Percentiles rank a stretch among this genome's conserved stretches.
phyloP scores from a whole-genome alignment of 805 yeast species.

The Lipomyces starkeyi region DNA sequence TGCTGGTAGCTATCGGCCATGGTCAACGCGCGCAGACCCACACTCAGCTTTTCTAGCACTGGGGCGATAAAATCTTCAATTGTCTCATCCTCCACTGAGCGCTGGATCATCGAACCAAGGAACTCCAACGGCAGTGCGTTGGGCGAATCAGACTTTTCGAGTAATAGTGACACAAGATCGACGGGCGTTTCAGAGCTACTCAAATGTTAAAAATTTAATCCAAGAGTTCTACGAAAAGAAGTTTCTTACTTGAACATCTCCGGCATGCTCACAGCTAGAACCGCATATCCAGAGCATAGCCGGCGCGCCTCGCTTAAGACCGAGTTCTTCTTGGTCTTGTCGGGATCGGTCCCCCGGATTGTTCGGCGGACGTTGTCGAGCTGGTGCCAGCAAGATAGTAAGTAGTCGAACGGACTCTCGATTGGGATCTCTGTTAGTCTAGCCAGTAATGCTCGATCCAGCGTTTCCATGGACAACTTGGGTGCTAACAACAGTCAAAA shows the following conservation, averaged over 20 bases:
- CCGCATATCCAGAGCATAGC: constrained; percentile 56
- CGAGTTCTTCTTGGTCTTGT: constrained; percentile 48
- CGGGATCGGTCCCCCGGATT: constrained; percentile 51
- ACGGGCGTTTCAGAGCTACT: constrained; percentile 11
- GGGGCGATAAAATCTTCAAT: constrained; percentile 63
- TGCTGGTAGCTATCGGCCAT: constrained; percentile 36
- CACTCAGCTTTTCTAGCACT: constrained; percentile 52
- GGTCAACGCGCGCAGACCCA: constrained; percentile 42
- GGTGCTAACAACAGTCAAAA: constrained; percentile 6
- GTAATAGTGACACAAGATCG: constrained; percentile 30
- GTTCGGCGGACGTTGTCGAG: constrained; percentile 51
- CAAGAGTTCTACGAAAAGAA: neutral
- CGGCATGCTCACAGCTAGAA: constrained; percentile 41
- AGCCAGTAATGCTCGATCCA: constrained; percentile 60
- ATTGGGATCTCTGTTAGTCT: constrained; percentile 59
- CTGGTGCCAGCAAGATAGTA: constrained; percentile 53
- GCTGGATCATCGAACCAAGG: constrained; percentile 59
- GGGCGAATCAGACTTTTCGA: constrained; percentile 32
- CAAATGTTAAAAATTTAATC: neutral
- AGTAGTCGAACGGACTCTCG: constrained; percentile 54
- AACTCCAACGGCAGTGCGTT: constrained; percentile 51
- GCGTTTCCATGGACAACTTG: constrained; percentile 24
- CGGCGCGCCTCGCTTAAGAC: constrained; percentile 53
- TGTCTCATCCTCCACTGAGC: constrained; percentile 71
- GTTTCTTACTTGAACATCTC: constrained; percentile 35